Conservation (phyloP, 495 filamentous ascomycete genomes). For the Lasiosphaeris hirsuta region DNA sequence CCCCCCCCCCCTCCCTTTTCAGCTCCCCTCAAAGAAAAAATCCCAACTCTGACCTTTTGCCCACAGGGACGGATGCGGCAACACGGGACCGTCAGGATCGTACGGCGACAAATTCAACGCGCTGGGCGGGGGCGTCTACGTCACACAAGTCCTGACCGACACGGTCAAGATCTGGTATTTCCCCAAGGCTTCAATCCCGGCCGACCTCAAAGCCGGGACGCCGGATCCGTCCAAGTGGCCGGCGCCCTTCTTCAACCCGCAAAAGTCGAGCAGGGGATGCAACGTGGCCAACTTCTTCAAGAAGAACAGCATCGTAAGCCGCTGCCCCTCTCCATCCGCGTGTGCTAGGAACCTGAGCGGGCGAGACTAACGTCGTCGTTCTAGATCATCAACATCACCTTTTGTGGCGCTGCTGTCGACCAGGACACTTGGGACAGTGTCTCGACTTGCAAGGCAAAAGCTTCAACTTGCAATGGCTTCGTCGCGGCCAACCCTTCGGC, state of each 20-base stretch:
- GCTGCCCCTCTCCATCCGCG: not conserved
- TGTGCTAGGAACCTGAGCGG: not conserved
- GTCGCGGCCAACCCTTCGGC: conserved; percentile 56
- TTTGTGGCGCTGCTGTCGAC: conserved; percentile 70
- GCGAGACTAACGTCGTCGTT: not conserved
- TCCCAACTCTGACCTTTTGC: not conserved
- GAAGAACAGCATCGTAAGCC: conserved; percentile 61
- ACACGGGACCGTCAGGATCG: conserved; percentile 39
- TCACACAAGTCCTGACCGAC: conserved; percentile 62
- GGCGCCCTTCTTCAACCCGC: conserved; percentile 57
- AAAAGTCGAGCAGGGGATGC: conserved; percentile 51
- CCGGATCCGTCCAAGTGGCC: conserved; percentile 65
- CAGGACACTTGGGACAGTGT: conserved; percentile 32
- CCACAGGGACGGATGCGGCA: conserved; percentile 29
- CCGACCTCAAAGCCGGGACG: conserved; percentile 53
- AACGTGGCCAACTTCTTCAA: conserved; percentile 63
- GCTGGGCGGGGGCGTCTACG: conserved; percentile 68
- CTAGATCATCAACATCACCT: conserved; percentile 67
- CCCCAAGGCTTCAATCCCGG: conserved; percentile 54
- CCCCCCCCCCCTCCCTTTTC: not conserved
- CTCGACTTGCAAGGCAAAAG: conserved; percentile 69
- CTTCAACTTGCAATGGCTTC: conserved; percentile 57
- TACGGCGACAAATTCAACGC: conserved; percentile 68
- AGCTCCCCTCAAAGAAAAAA: no score
- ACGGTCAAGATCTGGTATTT: conserved; percentile 73